phyloP scores from a whole-genome alignment of 2,329 filamentous ascomycete species.

The Scortechinia acanthostroma region DNA sequence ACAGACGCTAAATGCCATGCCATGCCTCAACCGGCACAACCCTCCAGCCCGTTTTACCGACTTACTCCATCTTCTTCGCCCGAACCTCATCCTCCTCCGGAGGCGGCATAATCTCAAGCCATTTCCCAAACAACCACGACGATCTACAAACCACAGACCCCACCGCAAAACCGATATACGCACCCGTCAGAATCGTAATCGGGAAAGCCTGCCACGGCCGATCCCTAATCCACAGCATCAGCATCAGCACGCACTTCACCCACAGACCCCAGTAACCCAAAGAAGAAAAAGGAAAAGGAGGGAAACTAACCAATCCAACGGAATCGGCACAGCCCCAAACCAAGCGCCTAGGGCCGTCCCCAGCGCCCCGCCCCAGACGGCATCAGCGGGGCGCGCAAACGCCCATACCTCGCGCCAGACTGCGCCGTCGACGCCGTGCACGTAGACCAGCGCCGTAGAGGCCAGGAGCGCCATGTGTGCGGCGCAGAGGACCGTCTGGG shows the following conservation, averaged over 20 bases:
- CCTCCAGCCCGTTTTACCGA: no score
- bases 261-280: neutral
- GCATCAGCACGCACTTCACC: neutral
- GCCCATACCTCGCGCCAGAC: neutral
- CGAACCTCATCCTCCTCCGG: neutral
- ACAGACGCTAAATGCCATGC: no score
- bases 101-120: neutral
- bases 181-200: conserved; percentile 1
- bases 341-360: neutral
- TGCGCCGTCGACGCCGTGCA: neutral
- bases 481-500: neutral
- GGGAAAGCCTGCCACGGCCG: neutral
- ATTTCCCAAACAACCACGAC: neutral
- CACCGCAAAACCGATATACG: neutral
- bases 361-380: neutral
- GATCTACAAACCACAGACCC: neutral
- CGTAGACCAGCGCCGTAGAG: neutral
- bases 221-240: neutral
- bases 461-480: neutral
- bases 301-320: neutral
- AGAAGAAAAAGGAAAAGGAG: neutral
- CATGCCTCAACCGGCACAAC: no score
- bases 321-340: conserved; percentile 2
- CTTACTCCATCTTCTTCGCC: neutral
- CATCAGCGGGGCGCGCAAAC: neutral